Percentiles rank a stretch among this genome's conserved stretches.
phyloP scores from a whole-genome alignment of 192 early-diverging fungal genomes.

The Entomortierella lignicola region DNA sequence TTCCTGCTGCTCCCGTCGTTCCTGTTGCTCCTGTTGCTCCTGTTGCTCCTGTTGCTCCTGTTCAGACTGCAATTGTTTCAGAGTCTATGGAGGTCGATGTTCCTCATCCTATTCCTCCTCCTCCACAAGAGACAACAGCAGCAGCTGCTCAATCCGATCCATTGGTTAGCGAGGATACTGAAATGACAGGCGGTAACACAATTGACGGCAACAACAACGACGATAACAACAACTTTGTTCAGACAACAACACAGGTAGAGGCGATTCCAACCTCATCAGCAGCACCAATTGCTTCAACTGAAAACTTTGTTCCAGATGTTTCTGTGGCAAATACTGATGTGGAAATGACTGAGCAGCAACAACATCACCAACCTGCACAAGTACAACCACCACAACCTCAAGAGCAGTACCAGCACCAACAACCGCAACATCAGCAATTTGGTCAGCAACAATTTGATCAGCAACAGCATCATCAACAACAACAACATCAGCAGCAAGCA shows the following conservation, averaged over 20 bases:
- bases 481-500: not conserved
- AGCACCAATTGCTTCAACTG: too few species aligned
- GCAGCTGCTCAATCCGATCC: not conserved
- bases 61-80: not conserved
- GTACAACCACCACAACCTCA: not conserved
- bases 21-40: too few species aligned
- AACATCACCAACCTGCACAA: not conserved
- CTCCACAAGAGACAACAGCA: too few species aligned
- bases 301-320: not conserved
- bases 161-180: constrained; percentile 4
- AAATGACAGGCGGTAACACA: not conserved
- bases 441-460: not conserved
- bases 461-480: not conserved
- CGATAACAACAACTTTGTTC: not conserved
- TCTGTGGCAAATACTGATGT: not conserved
- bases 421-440: not conserved
- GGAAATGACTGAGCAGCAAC: constrained; percentile 6
- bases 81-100: constrained; percentile 19
- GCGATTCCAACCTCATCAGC: too few species aligned
- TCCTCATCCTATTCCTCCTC: too few species aligned
- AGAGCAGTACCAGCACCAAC: not conserved
- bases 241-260: not conserved
- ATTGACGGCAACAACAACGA: not conserved
- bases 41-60: too few species aligned
- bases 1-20: not conserved